Conservation (phyloP, 805 yeast genomes). For the Torulaspora franciscae region DNA sequence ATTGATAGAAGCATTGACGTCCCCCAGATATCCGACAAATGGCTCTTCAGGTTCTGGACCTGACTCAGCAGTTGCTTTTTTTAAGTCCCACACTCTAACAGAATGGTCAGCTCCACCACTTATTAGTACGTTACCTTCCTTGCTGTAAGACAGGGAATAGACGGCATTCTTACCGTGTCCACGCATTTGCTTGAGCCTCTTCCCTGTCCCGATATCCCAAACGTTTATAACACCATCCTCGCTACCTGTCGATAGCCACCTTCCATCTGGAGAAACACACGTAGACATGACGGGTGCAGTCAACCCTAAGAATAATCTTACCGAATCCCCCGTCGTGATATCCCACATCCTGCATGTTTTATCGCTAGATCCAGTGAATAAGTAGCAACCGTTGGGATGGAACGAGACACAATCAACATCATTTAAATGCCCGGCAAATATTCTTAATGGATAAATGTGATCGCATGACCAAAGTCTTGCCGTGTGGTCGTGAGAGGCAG, state of each 20-base stretch:
- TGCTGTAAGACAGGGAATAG: conserved; percentile 76
- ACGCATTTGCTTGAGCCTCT: conserved; percentile 81
- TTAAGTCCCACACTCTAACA: conserved; percentile 94
- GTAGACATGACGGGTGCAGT: conserved; percentile 80
- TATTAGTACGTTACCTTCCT: conserved; percentile 83
- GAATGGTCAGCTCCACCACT: conserved; percentile 91
- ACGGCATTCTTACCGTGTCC: conserved; percentile 91
- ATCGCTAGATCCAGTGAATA: conserved; percentile 93
- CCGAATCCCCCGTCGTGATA: conserved; percentile 79
- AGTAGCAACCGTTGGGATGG: conserved; percentile 94
- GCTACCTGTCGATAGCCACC: conserved; percentile 93
- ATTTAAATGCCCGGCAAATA: conserved; percentile 94
- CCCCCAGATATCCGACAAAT: conserved; percentile 37
- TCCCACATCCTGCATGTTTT: conserved; percentile 99
- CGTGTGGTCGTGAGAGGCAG: conserved; percentile 96
- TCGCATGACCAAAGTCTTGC: conserved; percentile 98
- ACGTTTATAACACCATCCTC: conserved; percentile 84
- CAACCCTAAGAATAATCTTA: conserved; percentile 88
- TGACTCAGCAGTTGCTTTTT: conserved; percentile 73
- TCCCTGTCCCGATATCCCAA: conserved; percentile 93
- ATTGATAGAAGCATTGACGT: conserved; percentile 31
- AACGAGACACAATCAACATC: conserved; percentile 94
- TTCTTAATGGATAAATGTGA: conserved; percentile 91
- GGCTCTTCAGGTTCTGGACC: conserved; percentile 74
- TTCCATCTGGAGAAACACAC: conserved; percentile 93